A percentile compares a stretch with the other conserved stretches of the same genome.
phyloP scores from a whole-genome alignment of 73 alveolate species.

The Stentor coeruleus region DNA sequence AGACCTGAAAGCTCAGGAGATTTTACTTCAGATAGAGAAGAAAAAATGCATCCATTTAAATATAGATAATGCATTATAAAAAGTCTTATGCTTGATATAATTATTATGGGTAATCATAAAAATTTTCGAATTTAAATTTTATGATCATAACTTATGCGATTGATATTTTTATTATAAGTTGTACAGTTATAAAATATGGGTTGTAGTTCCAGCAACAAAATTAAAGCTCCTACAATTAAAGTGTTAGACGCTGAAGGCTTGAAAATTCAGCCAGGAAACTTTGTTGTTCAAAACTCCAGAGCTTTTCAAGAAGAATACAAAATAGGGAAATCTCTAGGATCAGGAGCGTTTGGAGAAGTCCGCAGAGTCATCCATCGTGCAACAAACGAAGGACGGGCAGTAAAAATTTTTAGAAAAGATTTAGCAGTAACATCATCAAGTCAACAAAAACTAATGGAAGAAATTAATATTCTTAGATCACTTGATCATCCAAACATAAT shows the following conservation, averaged over 20 bases:
- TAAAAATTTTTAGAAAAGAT: background rate
- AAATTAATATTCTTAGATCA: background rate
- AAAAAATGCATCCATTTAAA: no score
- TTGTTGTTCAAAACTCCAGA: background rate
- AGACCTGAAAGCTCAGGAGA: no score
- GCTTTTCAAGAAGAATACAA: background rate
- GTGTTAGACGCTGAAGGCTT: background rate
- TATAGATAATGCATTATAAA: no score
- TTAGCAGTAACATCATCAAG: background rate
- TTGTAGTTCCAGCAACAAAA: no score
- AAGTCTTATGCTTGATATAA: no score
- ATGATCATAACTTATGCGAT: no score
- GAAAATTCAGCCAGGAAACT: background rate
- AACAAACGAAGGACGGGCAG: background rate
- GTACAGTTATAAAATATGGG: no score
- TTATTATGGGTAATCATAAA: no score
- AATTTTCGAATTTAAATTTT: no score
- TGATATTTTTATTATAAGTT: no score
- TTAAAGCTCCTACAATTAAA: no score
- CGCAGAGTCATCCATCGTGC: background rate
- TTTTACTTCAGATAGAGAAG: no score
- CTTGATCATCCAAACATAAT: slow-evolving; percentile 41
- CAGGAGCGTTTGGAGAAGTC: slow-evolving; percentile 13
- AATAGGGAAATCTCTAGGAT: background rate
- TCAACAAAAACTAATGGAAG: background rate